Evolutionary conservation across 1,284 basidiomycete species (phyloP), one percentile per base, ranked within the genome.

Genomic region (Apiotrichum laibachii): DNA sequence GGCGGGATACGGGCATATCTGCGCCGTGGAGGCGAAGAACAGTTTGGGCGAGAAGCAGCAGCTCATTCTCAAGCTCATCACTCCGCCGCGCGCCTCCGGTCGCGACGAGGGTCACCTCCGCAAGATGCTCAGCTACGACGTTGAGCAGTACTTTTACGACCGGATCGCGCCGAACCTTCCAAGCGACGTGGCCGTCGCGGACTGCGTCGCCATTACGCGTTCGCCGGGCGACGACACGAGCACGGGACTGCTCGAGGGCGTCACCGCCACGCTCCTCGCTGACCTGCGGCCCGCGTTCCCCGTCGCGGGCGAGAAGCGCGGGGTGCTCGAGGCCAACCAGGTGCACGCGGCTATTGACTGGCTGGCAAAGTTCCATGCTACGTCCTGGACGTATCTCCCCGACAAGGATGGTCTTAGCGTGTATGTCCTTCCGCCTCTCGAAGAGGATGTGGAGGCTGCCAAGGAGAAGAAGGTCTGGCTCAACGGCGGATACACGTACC

Each of bases 401-500:
- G 33, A 39, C 45, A 35, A 44, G 21, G 35, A 13, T 51, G 33
- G 37, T 3, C 43, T 40, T 15, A n/a, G 11, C 37, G 43, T 11
- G 16, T 55, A 49, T 37, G 56, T 55, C 12, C 42, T 39, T n/a
- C 57, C 53, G 11, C 56, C 56, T 19, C 50, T 57, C 16, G 37
- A 48, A 13, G 56, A 57, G 46, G n/a, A 16, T 4, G 35, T 31
- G 13, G 37, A 12, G 26, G 7, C 11, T 3, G 16, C 21, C 12
- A 40, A 34, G 22, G 21, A 22, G 16, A 6, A 5, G 18, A 55
- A 52, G 22, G 48, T 63, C 19, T 63, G 62, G 62, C 54, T 58
- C 1, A 60, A 63, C n/a, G 62, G 62, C 11, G 62, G 62, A 13
- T 63, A 63, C 54, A 63, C 62, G 26, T 63, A 63, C 44, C 59